Conservation (phyloP, 2,329 filamentous ascomycete species). For the Pestalotiopsis sp. region DNA sequence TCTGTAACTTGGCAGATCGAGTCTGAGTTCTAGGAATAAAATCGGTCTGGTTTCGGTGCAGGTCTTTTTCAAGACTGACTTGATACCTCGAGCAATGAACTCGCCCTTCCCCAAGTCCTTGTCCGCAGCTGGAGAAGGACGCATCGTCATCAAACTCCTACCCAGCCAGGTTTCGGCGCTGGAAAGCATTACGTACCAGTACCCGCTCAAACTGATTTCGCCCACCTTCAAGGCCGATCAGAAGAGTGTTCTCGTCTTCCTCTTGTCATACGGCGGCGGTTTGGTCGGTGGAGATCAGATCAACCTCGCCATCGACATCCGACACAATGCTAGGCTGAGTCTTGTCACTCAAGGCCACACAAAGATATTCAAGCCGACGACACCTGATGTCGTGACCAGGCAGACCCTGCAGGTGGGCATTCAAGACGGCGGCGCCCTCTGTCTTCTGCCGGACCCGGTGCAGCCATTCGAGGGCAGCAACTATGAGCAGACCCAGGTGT, state of each 20-base stretch:
- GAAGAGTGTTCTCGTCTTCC: slow-evolving; percentile 77
- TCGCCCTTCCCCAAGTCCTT: slow-evolving; percentile 79
- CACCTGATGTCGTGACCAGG: slow-evolving; percentile 54
- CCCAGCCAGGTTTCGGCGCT: slow-evolving; percentile 74
- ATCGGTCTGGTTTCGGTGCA: too few species aligned
- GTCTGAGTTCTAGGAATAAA: too few species aligned
- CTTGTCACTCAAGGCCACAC: slow-evolving; percentile 79
- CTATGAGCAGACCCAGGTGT: slow-evolving; percentile 83
- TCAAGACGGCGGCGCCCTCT: slow-evolving; percentile 54
- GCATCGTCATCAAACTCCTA: slow-evolving; percentile 71
- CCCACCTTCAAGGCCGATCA: slow-evolving; percentile 67
- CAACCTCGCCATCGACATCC: slow-evolving; percentile 69
- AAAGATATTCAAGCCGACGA: slow-evolving; percentile 86
- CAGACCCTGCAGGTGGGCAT: slow-evolving; percentile 58
- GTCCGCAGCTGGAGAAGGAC: slow-evolving; percentile 76
- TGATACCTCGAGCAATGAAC: slow-evolving; percentile 34
- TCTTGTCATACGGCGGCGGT: slow-evolving; percentile 93
- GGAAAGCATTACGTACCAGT: slow-evolving; percentile 80
- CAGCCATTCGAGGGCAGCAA: slow-evolving; percentile 85
- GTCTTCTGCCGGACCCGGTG: slow-evolving; percentile 84
- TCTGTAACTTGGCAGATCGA: too few species aligned
- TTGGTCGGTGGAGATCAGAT: slow-evolving; percentile 87
- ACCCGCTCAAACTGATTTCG: slow-evolving; percentile 91
- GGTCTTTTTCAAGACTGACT: too few species aligned
- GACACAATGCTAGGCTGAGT: slow-evolving; percentile 65